Evolutionary conservation across 495 filamentous ascomycete species (phyloP).

Genomic region (Penicillium paradoxum): DNA sequence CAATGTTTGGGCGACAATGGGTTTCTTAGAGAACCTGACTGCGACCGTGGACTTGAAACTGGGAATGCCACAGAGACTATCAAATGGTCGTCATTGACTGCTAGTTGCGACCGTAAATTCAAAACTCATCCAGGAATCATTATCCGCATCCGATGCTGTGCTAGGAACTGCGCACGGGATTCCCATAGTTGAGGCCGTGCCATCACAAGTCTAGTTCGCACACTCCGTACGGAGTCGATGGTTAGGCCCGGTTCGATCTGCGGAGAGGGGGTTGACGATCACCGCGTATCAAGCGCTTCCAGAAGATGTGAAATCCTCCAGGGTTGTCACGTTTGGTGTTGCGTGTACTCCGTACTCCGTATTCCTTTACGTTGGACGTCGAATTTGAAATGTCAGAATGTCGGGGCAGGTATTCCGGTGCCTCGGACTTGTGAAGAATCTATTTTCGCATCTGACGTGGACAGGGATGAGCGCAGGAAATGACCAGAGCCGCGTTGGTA

Average conservation of each 20-base stretch:
- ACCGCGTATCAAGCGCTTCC: not conserved
- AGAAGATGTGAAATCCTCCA: not conserved
- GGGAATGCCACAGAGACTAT: too few relatives aligned
- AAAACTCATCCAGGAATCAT: not conserved
- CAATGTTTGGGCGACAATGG: too few relatives aligned
- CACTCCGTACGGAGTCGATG: not conserved
- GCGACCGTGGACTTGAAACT: too few relatives aligned
- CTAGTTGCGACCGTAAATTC: not conserved
- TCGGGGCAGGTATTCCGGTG: not conserved
- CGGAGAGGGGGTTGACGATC: not conserved
- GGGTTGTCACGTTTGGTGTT: not conserved
- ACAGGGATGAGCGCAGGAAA: not conserved
- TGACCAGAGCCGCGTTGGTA: not conserved
- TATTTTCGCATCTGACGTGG: conserved; percentile 1
- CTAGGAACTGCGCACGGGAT: not conserved
- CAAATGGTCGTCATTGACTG: too few relatives aligned
- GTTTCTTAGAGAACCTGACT: too few relatives aligned
- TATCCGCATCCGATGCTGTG: not conserved
- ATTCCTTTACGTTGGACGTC: not conserved
- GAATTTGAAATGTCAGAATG: not conserved
- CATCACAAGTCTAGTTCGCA: not conserved
- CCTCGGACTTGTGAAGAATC: not conserved
- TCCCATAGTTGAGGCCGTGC: not conserved
- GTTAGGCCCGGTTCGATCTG: not conserved
- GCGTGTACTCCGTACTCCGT: not conserved